Evolutionary conservation across 139 green algal species (phyloP).

Genomic region (Chlorella sp.): DNA sequence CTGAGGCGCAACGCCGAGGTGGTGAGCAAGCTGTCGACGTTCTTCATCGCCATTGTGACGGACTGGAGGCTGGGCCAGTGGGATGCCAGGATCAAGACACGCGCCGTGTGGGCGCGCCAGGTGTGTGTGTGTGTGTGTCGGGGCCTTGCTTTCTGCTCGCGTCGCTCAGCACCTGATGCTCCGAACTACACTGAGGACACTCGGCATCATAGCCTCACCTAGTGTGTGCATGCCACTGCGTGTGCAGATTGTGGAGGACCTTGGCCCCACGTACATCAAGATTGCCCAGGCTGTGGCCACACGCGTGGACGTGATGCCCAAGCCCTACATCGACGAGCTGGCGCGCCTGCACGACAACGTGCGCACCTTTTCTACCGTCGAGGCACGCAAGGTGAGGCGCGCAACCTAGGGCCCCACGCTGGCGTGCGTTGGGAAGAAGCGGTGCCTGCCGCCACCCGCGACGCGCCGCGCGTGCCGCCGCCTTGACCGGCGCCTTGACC

Average conservation of each 20-base stretch:
- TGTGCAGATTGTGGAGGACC: slow-evolving; percentile 20
- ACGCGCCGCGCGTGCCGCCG: too few species aligned
- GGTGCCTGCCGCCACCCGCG: too few species aligned
- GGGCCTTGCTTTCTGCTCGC: neutral
- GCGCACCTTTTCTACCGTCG: slow-evolving; percentile 39
- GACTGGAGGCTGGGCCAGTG: slow-evolving; percentile 29
- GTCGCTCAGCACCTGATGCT: neutral
- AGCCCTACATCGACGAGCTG: slow-evolving; percentile 44
- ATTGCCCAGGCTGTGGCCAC: slow-evolving; percentile 54
- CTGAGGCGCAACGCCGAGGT: slow-evolving; percentile 31
- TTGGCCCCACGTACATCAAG: slow-evolving; percentile 44
- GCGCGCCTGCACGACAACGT: slow-evolving; percentile 50
- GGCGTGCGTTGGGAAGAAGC: too few species aligned
- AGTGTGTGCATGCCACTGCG: too few species aligned
- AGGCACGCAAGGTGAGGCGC: slow-evolving; percentile 25
- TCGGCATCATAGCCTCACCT: too few species aligned
- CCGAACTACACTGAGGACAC: neutral
- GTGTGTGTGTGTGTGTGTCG: neutral
- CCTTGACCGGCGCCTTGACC: too few species aligned
- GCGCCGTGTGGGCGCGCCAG: slow-evolving; percentile 7
- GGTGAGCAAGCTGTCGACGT: slow-evolving; percentile 22
- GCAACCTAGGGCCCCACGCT: too few species aligned
- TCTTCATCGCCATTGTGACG: slow-evolving; percentile 26
- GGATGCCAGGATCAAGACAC: slow-evolving; percentile 27
- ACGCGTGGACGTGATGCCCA: slow-evolving; percentile 44